Evolutionary conservation across 2,329 filamentous ascomycete species (phyloP).

Genomic region (Fusarium sp.): DNA sequence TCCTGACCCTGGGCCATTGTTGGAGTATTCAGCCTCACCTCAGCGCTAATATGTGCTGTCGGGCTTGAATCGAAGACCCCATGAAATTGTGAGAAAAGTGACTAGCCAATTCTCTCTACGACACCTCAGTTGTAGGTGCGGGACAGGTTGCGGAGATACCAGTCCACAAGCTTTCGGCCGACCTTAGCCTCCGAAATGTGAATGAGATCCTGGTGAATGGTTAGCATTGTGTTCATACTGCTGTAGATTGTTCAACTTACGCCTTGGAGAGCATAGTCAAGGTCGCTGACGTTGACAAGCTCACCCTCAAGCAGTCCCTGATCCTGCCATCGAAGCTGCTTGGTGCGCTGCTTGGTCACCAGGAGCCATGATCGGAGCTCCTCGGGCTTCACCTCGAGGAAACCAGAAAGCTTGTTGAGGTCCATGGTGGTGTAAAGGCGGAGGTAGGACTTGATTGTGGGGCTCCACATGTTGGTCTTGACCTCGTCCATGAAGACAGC

Average conservation of each 20-base stretch:
- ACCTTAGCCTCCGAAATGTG: slow-evolving; percentile 99
- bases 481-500: slow-evolving; percentile 99
- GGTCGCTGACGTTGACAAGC: slow-evolving; percentile 90
- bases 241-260: slow-evolving; percentile 66
- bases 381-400: slow-evolving; percentile 97
- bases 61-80: slow-evolving; percentile 33
- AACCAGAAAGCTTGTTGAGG: slow-evolving; percentile 95
- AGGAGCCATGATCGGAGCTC: slow-evolving; percentile 93
- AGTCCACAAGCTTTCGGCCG: slow-evolving; percentile 95
- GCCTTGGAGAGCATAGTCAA: slow-evolving; percentile 97
- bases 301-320: slow-evolving; percentile 93
- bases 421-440: slow-evolving; percentile 99
- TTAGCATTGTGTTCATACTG: slow-evolving; percentile 3
- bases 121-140: slow-evolving; percentile 80
- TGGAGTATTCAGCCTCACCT: slow-evolving; percentile 21
- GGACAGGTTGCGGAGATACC: slow-evolving; percentile 97
- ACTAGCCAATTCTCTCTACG: slow-evolving; percentile 44
- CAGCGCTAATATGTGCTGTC: slow-evolving; percentile 14
- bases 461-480: slow-evolving; percentile 98
- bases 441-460: slow-evolving; percentile 97
- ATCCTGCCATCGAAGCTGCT: slow-evolving; percentile 93
- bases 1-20: slow-evolving; percentile 40
- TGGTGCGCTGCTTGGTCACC: slow-evolving; percentile 98
- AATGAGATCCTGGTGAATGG: slow-evolving; percentile 80
- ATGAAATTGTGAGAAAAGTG: slow-evolving; percentile 42